phyloP scores from a whole-genome alignment of 1,139 yeast species.

The Sugiyamaella neomexicana region DNA sequence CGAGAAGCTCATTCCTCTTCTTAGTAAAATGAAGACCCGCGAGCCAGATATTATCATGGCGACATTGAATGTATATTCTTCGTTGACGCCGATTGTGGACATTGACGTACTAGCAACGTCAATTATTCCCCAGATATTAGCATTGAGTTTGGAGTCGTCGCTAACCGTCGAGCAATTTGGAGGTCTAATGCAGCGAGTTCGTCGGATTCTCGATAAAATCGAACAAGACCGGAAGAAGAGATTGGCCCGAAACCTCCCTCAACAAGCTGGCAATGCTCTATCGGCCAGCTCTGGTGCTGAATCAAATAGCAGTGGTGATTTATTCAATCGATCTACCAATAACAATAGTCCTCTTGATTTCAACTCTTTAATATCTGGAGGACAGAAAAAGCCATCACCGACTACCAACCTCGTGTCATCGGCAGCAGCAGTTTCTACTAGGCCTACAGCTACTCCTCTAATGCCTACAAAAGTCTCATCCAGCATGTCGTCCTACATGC shows the following conservation, averaged over 20 bases:
- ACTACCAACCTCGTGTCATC: too few species aligned
- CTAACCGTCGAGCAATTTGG: constrained; percentile 46
- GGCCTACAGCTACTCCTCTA: neutral
- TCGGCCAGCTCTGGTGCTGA: neutral
- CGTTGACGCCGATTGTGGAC: constrained; percentile 41
- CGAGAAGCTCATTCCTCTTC: constrained; percentile 76
- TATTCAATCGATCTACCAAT: constrained; percentile 4
- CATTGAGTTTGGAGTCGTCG: constrained; percentile 49
- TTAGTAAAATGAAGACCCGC: constrained; percentile 72
- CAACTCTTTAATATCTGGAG: constrained; percentile 5
- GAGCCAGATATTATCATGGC: constrained; percentile 65
- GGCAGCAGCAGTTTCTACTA: too few species aligned
- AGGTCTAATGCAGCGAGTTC: constrained; percentile 35
- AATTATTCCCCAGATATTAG: constrained; percentile 52
- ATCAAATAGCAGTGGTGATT: constrained; percentile 18
- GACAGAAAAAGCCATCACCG: too few species aligned
- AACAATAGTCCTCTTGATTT: constrained; percentile 4
- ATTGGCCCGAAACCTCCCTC: constrained; percentile 25
- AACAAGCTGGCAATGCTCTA: constrained; percentile 2
- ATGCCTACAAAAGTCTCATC: constrained; percentile 1
- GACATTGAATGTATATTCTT: constrained; percentile 54
- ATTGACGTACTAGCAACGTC: constrained; percentile 48
- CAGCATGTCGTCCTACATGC: too few species aligned
- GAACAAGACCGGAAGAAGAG: constrained; percentile 33
- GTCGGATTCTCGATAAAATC: constrained; percentile 30